Percentiles rank a stretch among this genome's conserved stretches.
Evolutionary conservation across 805 yeast genomes (phyloP).

Genomic region (Ogataea pini): DNA sequence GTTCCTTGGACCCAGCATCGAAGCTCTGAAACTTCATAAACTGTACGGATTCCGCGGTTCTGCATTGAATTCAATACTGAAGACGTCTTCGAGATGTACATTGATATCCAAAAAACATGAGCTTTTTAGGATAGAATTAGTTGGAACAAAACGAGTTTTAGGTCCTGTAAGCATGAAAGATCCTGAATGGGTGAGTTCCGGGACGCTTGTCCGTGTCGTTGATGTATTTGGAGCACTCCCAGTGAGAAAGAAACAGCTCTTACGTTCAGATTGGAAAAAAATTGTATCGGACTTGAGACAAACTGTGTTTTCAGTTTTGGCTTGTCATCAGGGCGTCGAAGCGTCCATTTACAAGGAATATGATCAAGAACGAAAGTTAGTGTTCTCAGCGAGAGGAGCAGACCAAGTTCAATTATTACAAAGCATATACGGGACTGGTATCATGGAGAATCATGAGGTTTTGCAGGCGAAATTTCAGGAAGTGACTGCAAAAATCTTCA

Average conservation of each 20-base stretch:
- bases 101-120: conserved; percentile 46
- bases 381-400: conserved; percentile 3
- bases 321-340: conserved; percentile 27
- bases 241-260: conserved; percentile 40
- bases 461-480: conserved; percentile 32
- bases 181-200: conserved; percentile 21
- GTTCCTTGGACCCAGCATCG: conserved; percentile 19
- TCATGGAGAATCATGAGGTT: conserved; percentile 28
- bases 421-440: conserved; percentile 35
- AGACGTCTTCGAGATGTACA: conserved; percentile 43
- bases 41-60: conserved; percentile 77
- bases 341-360: conserved; percentile 18
- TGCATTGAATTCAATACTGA: conserved; percentile 58
- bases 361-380: not conserved
- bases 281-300: conserved; percentile 34
- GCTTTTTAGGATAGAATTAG: conserved; percentile 28
- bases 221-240: conserved; percentile 46
- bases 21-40: conserved; percentile 38
- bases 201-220: conserved; percentile 41
- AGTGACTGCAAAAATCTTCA: conserved; percentile 37
- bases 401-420: conserved; percentile 20
- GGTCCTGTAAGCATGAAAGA: not conserved
- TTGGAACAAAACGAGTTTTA: conserved; percentile 16
- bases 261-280: conserved; percentile 24
- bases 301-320: conserved; percentile 33